These are phyloP conservation scores for Gossypioides kirkii DNA, from an alignment of 345 rosid species.

Conservation along the genomic window DNA sequence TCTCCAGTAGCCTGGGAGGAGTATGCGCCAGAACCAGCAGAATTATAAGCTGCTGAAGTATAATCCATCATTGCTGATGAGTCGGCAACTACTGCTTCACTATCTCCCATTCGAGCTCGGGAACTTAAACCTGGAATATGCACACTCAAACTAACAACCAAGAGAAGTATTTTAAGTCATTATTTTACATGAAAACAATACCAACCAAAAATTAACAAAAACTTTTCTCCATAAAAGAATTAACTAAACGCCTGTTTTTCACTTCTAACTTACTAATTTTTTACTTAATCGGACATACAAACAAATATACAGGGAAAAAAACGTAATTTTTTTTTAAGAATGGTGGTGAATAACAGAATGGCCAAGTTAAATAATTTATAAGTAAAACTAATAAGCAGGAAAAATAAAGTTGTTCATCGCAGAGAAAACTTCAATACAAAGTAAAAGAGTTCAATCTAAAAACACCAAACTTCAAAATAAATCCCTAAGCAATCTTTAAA, in stretches of 20 bases:
- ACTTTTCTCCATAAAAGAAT: background rate
- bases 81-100: conserved; percentile 51
- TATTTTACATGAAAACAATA: background rate
- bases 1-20: conserved; percentile 32
- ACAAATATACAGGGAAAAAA: background rate
- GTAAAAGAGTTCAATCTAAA: background rate
- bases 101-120: conserved; percentile 49
- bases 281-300: background rate
- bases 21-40: conserved; percentile 22
- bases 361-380: background rate
- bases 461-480: background rate
- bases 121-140: background rate
- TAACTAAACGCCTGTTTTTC: background rate
- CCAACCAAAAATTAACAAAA: background rate
- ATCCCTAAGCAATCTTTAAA: background rate
- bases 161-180: background rate
- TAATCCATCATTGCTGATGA: conserved; percentile 36
- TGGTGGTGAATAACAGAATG: background rate
- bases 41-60: conserved; percentile 27
- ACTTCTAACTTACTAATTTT: background rate
- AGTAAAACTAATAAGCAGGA: background rate
- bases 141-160: background rate
- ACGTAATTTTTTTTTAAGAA: too few species aligned
- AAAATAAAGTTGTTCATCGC: background rate
- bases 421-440: too few species aligned